These are phyloP conservation scores for Akanthomyces lecanii DNA, from an alignment of 2,329 filamentous ascomycete genomes.

Conservation along the genomic window DNA sequence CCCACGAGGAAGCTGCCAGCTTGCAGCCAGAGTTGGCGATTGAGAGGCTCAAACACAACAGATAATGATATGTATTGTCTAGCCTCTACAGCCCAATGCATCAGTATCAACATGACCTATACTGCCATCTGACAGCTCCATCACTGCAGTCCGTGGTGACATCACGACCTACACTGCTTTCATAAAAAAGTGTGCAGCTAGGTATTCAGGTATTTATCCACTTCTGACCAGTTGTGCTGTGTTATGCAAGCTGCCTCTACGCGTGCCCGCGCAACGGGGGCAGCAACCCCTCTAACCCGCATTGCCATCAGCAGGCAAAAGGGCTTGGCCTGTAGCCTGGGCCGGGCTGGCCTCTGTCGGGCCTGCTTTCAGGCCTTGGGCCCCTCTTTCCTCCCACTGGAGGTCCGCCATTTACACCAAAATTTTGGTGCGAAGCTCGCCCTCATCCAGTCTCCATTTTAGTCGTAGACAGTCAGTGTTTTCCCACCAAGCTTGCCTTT, in stretches of 20 bases:
- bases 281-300: slow-evolving; percentile 10
- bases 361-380: neutral
- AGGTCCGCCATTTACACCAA: slow-evolving; percentile 11
- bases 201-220: neutral
- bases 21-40: too few species aligned
- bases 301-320: neutral
- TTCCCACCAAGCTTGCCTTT: slow-evolving; percentile 17
- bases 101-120: neutral
- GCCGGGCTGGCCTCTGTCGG: neutral
- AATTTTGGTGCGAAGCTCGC: slow-evolving; percentile 8
- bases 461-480: slow-evolving; percentile 18
- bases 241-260: neutral
- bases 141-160: neutral
- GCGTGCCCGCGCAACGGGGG: neutral
- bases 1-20: too few species aligned
- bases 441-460: slow-evolving; percentile 15
- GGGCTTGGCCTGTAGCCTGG: neutral
- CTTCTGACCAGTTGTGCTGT: neutral
- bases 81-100: neutral
- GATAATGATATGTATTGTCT: neutral
- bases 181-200: neutral
- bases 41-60: too few species aligned
- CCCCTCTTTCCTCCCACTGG: slow-evolving; percentile 7
- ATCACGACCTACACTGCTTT: neutral
- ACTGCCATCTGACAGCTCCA: neutral